Conservation (phyloP, 1,284 basidiomycete genomes). For the Boletellus sp. region DNA sequence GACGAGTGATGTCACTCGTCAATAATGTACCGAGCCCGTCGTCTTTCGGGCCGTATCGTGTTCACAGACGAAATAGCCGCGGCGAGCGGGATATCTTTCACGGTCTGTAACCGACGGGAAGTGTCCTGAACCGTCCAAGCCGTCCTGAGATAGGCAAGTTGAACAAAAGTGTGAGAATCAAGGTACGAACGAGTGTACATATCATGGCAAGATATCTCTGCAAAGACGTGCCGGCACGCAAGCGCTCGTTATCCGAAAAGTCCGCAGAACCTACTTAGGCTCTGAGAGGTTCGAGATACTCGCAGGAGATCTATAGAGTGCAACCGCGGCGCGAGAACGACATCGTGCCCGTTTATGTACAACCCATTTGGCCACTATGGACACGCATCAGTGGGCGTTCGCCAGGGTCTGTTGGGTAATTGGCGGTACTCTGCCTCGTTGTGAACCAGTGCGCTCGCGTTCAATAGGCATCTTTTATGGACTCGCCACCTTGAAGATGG, state of each 20-base stretch:
- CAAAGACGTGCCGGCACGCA: too few species aligned
- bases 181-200: too few species aligned
- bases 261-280: slow-evolving; percentile 12
- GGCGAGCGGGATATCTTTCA: too few species aligned
- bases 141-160: slow-evolving; percentile 12
- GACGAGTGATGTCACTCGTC: slow-evolving; percentile 4
- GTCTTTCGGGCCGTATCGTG: too few species aligned
- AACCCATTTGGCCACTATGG: background rate
- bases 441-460: background rate
- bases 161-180: slow-evolving; percentile 24
- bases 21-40: too few species aligned
- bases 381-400: background rate
- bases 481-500: too few species aligned
- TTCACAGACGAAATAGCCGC: too few species aligned
- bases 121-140: background rate
- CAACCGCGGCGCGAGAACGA: slow-evolving; percentile 7
- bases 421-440: slow-evolving; percentile 3
- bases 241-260: slow-evolving; percentile 1
- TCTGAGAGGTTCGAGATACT: slow-evolving; percentile 15
- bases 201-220: too few species aligned
- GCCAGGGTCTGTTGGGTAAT: background rate
- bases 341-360: slow-evolving; percentile 17
- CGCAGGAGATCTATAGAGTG: slow-evolving; percentile 16
- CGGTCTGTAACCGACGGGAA: too few species aligned
- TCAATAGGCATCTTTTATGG: too few species aligned